These are phyloP conservation scores for Tephrocybe sp. DNA, from an alignment of 768 basidiomycete species.

Conservation along the genomic window DNA sequence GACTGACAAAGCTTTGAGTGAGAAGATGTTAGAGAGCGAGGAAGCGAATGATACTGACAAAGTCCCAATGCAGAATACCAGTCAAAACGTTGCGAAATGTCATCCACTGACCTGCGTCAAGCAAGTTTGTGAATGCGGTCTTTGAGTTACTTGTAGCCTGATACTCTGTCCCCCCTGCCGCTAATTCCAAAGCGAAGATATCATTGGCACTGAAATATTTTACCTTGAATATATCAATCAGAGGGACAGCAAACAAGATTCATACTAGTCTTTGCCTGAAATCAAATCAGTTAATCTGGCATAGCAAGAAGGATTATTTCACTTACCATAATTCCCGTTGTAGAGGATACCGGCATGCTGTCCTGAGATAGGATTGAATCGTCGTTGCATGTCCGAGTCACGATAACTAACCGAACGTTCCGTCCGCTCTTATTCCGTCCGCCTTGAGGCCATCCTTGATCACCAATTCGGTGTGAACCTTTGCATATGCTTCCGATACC, in stretches of 20 bases:
- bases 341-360: constrained; percentile 67
- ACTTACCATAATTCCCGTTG: constrained; percentile 67
- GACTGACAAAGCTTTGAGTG: constrained; percentile 38
- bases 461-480: constrained; percentile 51
- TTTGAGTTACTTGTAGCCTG: constrained; percentile 40
- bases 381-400: background rate
- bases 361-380: constrained; percentile 22
- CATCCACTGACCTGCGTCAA: constrained; percentile 69
- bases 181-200: constrained; percentile 59
- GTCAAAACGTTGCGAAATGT: constrained; percentile 59
- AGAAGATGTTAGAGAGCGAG: constrained; percentile 1
- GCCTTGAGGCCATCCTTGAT: constrained; percentile 44
- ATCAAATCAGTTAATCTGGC: background rate
- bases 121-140: constrained; percentile 50
- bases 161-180: constrained; percentile 57
- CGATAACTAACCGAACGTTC: constrained; percentile 39
- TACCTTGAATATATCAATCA: background rate
- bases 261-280: constrained; percentile 44
- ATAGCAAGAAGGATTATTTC: background rate
- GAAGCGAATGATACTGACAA: constrained; percentile 40
- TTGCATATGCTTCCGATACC: constrained; percentile 45
- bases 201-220: constrained; percentile 47
- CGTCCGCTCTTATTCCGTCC: constrained; percentile 61
- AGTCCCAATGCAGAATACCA: constrained; percentile 65
- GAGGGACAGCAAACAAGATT: background rate